phyloP scores from a whole-genome alignment of 1,139 yeast species.

The Sugiyamaella castrensis region DNA sequence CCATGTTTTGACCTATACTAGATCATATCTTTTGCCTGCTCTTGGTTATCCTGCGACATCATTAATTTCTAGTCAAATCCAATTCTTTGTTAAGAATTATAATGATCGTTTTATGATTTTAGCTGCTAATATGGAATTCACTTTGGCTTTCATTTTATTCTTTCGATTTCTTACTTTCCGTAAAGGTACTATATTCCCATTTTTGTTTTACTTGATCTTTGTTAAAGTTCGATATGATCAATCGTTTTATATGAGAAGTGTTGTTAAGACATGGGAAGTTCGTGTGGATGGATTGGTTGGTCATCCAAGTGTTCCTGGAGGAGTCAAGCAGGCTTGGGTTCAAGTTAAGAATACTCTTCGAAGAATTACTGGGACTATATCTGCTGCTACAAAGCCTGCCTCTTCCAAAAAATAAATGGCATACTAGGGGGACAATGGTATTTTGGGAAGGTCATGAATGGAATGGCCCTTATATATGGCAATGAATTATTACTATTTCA shows the following conservation, averaged over 20 bases:
- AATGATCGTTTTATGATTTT: conserved; percentile 68
- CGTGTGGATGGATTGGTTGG: conserved; percentile 64
- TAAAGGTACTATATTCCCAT: conserved; percentile 59
- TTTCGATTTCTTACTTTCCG: conserved; percentile 52
- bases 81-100: conserved; percentile 56
- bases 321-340: conserved; percentile 59
- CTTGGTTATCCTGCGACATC: conserved; percentile 49
- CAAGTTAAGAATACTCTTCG: conserved; percentile 43
- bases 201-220: conserved; percentile 59
- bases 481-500: too few species aligned
- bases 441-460: too few species aligned
- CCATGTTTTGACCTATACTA: conserved; percentile 67
- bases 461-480: too few species aligned
- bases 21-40: conserved; percentile 65
- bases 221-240: conserved; percentile 76
- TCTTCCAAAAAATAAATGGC: conserved; percentile 4
- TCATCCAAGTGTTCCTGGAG: conserved; percentile 56
- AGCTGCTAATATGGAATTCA: conserved; percentile 69
- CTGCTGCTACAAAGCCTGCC: conserved; percentile 5
- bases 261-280: conserved; percentile 68
- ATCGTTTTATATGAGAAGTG: conserved; percentile 69
- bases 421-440: too few species aligned
- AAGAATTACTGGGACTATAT: conserved; percentile 3
- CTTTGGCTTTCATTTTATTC: conserved; percentile 45
- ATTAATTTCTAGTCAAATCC: conserved; percentile 44